Evolutionary conservation across 2,329 filamentous ascomycete species (phyloP).

Genomic region (Chrysoporthe austroafricana): DNA sequence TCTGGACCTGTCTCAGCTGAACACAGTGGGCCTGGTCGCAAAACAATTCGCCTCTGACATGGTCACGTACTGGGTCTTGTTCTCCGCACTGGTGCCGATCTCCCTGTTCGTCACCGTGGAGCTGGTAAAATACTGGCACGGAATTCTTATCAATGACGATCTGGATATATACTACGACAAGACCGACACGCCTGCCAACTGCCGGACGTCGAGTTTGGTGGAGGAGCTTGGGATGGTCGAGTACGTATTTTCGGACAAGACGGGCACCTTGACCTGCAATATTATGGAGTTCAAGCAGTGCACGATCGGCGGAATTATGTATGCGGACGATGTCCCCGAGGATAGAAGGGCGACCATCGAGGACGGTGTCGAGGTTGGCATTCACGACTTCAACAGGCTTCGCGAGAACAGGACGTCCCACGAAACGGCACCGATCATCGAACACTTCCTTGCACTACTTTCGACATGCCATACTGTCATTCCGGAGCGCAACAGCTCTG

Average conservation of each 20-base stretch:
- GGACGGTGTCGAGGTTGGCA: constrained; percentile 76
- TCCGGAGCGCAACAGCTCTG: constrained; percentile 78
- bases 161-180: constrained; percentile 97
- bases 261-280: constrained; percentile 95
- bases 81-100: constrained; percentile 94
- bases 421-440: constrained; percentile 54
- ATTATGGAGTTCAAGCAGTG: constrained; percentile 99
- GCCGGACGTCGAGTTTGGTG: constrained; percentile 92
- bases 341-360: constrained; percentile 81
- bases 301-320: constrained; percentile 90
- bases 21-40: constrained; percentile 58
- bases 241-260: constrained; percentile 98
- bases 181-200: constrained; percentile 93
- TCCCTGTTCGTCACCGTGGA: constrained; percentile 98
- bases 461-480: constrained; percentile 97
- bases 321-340: constrained; percentile 89
- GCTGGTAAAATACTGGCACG: constrained; percentile 96
- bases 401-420: constrained; percentile 68
- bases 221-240: constrained; percentile 98
- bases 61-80: constrained; percentile 97
- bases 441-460: constrained; percentile 86
- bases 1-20: constrained; percentile 67
- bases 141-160: constrained; percentile 96
- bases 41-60: constrained; percentile 90
- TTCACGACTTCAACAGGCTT: constrained; percentile 82